These are phyloP conservation scores for Cadophora sp. DNA, from an alignment of 2,329 filamentous ascomycete species.

Conservation along the genomic window DNA sequence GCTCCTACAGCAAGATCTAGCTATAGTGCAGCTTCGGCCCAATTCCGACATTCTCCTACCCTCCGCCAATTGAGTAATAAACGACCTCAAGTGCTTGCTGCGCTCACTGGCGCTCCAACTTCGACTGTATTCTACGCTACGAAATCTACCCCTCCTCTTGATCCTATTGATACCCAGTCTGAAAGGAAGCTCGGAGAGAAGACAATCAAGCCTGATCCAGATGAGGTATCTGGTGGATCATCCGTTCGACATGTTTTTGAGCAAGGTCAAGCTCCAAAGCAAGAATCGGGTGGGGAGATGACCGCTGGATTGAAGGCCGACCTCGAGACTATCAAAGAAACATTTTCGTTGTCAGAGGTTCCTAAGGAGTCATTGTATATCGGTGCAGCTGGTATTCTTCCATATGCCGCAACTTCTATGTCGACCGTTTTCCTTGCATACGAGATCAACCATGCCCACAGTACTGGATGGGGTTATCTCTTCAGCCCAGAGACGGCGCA, in stretches of 20 bases:
- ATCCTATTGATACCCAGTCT: conserved; percentile 58
- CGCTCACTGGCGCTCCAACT: conserved; percentile 47
- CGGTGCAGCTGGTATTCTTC: conserved; percentile 79
- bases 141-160: conserved; percentile 40
- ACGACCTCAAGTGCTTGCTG: conserved; percentile 34
- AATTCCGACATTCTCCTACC: conserved; percentile 31
- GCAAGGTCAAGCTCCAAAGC: conserved; percentile 37
- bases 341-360: conserved; percentile 68
- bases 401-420: conserved; percentile 84
- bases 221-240: conserved; percentile 65
- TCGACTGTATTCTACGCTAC: conserved; percentile 55
- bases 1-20: conserved; percentile 33
- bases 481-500: conserved; percentile 74
- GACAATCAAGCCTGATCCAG: conserved; percentile 65
- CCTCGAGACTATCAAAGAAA: conserved; percentile 71
- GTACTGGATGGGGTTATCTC: conserved; percentile 66
- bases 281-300: conserved; percentile 54
- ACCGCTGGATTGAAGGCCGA: conserved; percentile 59
- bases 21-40: conserved; percentile 39
- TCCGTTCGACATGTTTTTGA: conserved; percentile 58
- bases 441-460: conserved; percentile 75
- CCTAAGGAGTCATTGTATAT: conserved; percentile 72
- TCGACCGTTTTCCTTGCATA: conserved; percentile 84
- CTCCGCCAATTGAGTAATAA: conserved; percentile 35
- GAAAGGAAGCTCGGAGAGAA: conserved; percentile 61